A percentile compares a stretch with the other conserved stretches of the same genome.
Evolutionary conservation across 2,329 filamentous ascomycete genomes (phyloP).

Genomic region (Xylariales sp.): DNA sequence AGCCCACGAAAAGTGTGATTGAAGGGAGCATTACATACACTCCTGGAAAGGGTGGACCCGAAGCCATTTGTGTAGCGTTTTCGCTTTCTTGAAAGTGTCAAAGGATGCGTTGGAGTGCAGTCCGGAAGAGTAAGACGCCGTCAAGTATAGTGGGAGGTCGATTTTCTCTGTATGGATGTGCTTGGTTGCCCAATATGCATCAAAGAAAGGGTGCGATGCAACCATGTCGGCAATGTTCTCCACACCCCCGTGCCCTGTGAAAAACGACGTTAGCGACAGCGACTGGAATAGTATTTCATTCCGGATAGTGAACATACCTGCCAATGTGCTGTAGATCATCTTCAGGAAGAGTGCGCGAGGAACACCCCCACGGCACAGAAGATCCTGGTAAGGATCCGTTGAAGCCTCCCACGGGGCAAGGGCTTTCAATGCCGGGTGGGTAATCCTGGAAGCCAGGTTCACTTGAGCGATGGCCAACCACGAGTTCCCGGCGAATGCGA

Average conservation of each 20-base stretch:
- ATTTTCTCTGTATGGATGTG: conserved; percentile 1
- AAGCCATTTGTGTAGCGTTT: conserved; percentile 1
- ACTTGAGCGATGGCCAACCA: conserved; percentile 7
- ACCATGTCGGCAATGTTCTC: neutral
- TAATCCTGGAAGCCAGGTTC: neutral
- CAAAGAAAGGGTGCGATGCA: neutral
- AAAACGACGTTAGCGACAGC: neutral
- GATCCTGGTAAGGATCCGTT: neutral
- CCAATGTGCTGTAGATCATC: neutral
- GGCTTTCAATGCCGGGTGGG: neutral
- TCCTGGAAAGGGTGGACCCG: conserved; percentile 5
- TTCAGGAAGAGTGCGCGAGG: neutral
- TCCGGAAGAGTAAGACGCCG: conserved; percentile 2
- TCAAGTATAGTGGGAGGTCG: conserved; percentile 3
- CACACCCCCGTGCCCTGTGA: neutral
- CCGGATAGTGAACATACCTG: conserved; percentile 1
- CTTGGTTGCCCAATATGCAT: conserved; percentile 5
- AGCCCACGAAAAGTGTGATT: neutral
- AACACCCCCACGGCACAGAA: neutral
- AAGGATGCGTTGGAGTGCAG: conserved; percentile 3
- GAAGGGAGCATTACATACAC: neutral
- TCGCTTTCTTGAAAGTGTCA: conserved; percentile 2
- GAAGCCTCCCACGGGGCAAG: neutral
- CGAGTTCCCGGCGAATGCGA: conserved; percentile 9
- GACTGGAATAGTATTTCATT: too few relatives aligned